Percentiles rank a stretch among this genome's conserved stretches.
These are phyloP conservation scores for Malus fusca DNA, from an alignment of 306 rosid species.

Conservation along the genomic window DNA sequence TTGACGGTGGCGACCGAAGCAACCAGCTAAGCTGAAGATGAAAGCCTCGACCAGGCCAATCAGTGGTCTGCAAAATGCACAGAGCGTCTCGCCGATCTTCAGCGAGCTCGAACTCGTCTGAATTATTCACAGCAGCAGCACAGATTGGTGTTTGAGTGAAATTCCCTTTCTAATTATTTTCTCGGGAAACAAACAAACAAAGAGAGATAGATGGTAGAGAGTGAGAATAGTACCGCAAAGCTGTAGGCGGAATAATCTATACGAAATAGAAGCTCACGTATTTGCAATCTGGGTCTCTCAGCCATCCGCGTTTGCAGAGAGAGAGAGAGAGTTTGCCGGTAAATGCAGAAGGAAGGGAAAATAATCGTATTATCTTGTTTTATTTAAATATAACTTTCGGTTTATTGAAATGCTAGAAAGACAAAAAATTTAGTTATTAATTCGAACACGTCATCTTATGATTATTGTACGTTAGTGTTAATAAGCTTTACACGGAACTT, in stretches of 20 bases:
- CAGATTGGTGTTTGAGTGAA: not conserved
- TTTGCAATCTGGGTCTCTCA: not conserved
- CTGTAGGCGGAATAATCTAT: not conserved
- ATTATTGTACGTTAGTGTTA: not conserved
- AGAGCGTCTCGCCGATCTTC: constrained; percentile 33
- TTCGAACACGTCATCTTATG: not conserved
- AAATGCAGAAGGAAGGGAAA: not conserved
- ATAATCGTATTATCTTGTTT: no score
- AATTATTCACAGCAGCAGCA: not conserved
- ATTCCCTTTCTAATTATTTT: not conserved
- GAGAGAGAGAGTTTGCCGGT: not conserved
- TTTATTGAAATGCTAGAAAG: no score
- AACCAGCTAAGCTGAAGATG: constrained; percentile 28
- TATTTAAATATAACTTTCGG: no score
- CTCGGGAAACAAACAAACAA: not conserved
- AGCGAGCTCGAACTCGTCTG: constrained; percentile 33
- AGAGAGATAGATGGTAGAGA: not conserved
- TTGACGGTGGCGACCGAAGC: constrained; percentile 25
- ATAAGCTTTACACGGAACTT: not conserved
- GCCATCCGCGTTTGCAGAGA: not conserved
- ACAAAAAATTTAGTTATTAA: no score
- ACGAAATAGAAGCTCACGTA: not conserved
- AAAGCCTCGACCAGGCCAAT: constrained; percentile 34
- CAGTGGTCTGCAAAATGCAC: constrained; percentile 35
- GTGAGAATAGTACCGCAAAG: constrained; percentile 13